Conservation (phyloP, 495 filamentous ascomycete species). For the Trichoderma gamsii region DNA sequence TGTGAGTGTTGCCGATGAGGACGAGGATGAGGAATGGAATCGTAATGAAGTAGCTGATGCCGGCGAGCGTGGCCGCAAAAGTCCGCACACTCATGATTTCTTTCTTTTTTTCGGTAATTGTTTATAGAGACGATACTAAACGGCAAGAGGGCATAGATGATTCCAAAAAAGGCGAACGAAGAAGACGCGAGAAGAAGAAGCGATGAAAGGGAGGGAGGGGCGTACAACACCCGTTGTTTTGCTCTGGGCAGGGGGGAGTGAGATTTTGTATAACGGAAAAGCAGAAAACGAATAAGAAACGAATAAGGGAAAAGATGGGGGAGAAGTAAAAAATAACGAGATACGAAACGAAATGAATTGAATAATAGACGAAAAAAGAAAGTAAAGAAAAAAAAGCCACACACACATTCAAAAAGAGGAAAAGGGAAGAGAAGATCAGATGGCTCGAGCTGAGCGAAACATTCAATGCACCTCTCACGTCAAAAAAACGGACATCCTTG, state of each 20-base stretch:
- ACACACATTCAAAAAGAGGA: neutral
- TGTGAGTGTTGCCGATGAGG: slow-evolving; percentile 62
- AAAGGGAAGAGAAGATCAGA: slow-evolving; percentile 1
- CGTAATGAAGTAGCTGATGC: slow-evolving; percentile 64
- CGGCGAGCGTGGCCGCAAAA: slow-evolving; percentile 50
- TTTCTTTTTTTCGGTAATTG: neutral
- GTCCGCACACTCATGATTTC: slow-evolving; percentile 23
- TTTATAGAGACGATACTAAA: neutral
- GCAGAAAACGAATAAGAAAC: neutral
- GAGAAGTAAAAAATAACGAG: neutral
- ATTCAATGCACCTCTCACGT: neutral
- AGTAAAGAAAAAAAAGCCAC: neutral
- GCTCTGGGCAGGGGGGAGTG: neutral
- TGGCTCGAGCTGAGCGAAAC: neutral
- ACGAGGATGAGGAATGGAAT: slow-evolving; percentile 61
- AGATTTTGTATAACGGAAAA: neutral
- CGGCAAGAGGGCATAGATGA: neutral
- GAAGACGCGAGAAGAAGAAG: neutral
- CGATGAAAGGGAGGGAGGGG: neutral
- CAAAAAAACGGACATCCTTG: neutral
- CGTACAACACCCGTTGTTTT: neutral
- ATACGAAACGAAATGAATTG: slow-evolving; percentile 1
- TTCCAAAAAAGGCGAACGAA: neutral
- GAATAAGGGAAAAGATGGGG: neutral
- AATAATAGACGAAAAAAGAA: neutral